Percentiles rank a stretch among this genome's conserved stretches.
Evolutionary conservation across 2,329 filamentous ascomycete species (phyloP).

Genomic region (Neonectria magnoliae): DNA sequence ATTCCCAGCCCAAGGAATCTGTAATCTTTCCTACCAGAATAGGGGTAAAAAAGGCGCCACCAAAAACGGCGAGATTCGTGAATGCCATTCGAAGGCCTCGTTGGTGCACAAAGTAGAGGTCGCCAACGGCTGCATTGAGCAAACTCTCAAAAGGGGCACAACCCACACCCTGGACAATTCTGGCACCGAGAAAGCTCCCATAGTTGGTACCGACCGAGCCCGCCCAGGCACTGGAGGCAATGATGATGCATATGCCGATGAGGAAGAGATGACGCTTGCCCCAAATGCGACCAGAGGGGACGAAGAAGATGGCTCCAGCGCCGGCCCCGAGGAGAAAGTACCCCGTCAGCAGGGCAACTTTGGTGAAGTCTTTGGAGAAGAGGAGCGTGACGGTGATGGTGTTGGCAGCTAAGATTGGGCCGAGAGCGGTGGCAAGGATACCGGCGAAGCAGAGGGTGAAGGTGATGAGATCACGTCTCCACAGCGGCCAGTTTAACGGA

Average conservation of each 20-base stretch:
- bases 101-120: constrained; percentile 89
- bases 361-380: constrained; percentile 74
- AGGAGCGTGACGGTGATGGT: constrained; percentile 79
- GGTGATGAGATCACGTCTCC: constrained; percentile 84
- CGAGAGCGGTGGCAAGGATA: constrained; percentile 85
- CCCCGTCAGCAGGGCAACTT: constrained; percentile 83
- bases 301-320: constrained; percentile 83
- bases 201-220: constrained; percentile 76
- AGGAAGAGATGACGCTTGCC: constrained; percentile 92
- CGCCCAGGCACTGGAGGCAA: constrained; percentile 81
- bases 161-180: constrained; percentile 87
- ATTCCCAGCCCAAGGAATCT: constrained; percentile 78
- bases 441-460: constrained; percentile 80
- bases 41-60: constrained; percentile 74
- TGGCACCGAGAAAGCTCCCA: constrained; percentile 76
- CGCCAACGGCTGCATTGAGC: constrained; percentile 88
- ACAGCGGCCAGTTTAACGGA: constrained; percentile 85
- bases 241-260: constrained; percentile 77
- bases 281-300: constrained; percentile 89
- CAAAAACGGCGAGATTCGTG: constrained; percentile 67
- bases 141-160: constrained; percentile 90
- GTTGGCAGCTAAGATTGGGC: constrained; percentile 88
- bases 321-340: constrained; percentile 89
- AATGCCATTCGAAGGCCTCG: constrained; percentile 89
- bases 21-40: constrained; percentile 93